phyloP scores from a whole-genome alignment of 2,329 filamentous ascomycete species.

The Sporothrix phasma region DNA sequence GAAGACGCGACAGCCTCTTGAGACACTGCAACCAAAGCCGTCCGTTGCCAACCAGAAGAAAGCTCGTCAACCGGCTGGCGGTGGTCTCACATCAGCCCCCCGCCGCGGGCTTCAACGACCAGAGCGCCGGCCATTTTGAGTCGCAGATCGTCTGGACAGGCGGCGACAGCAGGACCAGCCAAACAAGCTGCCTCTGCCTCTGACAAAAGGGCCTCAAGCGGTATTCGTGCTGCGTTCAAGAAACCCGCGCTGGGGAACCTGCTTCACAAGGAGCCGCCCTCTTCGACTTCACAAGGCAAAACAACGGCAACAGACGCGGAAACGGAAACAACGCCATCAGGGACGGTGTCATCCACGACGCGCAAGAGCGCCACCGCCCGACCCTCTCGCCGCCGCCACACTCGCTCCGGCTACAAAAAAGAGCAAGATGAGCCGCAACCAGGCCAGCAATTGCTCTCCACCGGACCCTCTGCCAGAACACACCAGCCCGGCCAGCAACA shows the following conservation, averaged over 20 bases:
- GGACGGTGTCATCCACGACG: neutral
- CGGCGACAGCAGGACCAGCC: neutral
- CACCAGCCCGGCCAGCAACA: neutral
- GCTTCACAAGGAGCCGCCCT: constrained; percentile 26
- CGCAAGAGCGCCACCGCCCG: neutral
- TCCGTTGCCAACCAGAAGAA: constrained; percentile 39
- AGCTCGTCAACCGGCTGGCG: constrained; percentile 28
- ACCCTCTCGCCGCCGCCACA: neutral
- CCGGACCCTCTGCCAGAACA: neutral
- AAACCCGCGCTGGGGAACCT: constrained; percentile 39
- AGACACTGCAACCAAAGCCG: neutral
- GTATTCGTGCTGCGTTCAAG: constrained; percentile 42
- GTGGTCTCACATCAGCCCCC: neutral
- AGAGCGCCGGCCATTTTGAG: neutral
- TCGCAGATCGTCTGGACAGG: neutral
- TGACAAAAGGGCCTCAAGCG: constrained; percentile 11
- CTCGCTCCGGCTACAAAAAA: constrained; percentile 7
- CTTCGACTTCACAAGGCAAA: neutral
- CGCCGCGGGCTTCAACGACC: constrained; percentile 17
- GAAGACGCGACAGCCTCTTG: constrained; percentile 11
- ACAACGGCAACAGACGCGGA: neutral
- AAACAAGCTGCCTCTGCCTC: neutral
- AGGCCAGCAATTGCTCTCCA: neutral
- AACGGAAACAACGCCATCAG: neutral
- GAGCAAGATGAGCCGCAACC: neutral